Base-by-base conservation (phyloP, 2,329 filamentous ascomycete genomes). In the Polychaeton citri region DNA sequence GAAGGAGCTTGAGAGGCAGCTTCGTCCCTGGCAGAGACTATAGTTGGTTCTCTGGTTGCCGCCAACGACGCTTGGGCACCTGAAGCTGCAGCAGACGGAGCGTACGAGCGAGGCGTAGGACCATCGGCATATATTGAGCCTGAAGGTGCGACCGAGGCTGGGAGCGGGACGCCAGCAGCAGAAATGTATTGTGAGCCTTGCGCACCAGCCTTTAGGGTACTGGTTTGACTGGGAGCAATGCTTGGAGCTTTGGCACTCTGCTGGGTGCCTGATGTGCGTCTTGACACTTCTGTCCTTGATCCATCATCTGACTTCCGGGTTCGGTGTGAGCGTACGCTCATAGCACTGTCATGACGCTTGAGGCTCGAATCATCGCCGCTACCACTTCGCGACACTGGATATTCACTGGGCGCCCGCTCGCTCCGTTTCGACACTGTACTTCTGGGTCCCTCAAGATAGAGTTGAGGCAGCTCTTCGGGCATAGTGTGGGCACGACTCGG, bases 331-430 rank as follows among this genome's bases (percentile, higher is more conserved):
- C 39, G 40, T 35, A 53, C 40, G 37, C 48, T 52, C 16, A 52
- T 33, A 17, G 44, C 51, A 32, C 43, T 49, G 32, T 54, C 51
- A 33, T 50, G 50, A 19, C 50, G 48, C 32, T 48, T 48, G 10
- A 47, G 42, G 20, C 39, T 37, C 6, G 38, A 28, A 7, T 44
- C 41, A 13, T 46, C 20, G 4, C 24, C 12, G 24, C 4, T 7
- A 12, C 12, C 12, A 7, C 12, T 15, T 10, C 15, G 24, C 12
- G 24, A 28, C 7, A 10, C 15, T 28, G 24, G 24, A 15, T 28
- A 28, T 28, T 32, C 30, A 16, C 30, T 32, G 10, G 13, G 13
- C 30, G 30, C 18, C 13, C 13, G 18, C 13, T 32, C 30, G 30
- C 18, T 19, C 5, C 30, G 30, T 32, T 16, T 12, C 12, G 30